A percentile compares a stretch with the other conserved stretches of the same genome.
Evolutionary conservation across 208 protist species (phyloP).

Genomic region (Ichthyophonus hoferi): DNA sequence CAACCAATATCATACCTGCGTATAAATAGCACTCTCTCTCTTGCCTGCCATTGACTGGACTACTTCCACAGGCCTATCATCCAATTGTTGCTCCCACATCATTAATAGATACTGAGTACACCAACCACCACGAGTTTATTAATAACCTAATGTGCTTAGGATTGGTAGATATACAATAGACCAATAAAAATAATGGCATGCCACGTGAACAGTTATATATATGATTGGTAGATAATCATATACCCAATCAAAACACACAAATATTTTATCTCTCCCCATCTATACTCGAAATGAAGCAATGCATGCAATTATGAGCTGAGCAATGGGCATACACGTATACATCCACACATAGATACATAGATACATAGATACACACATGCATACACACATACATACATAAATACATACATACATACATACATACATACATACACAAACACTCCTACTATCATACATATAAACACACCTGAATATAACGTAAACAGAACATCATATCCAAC

Average conservation of each 20-base stretch:
- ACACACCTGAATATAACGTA: slow-evolving; percentile 1
- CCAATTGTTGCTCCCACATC: slow-evolving; percentile 29
- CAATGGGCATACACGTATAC: not conserved
- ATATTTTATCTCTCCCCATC: too few species aligned
- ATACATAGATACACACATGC: too few species aligned
- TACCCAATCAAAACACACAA: too few species aligned
- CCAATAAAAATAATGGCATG: too few species aligned
- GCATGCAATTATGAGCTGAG: not conserved
- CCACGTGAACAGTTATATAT: not conserved
- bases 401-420: too few species aligned
- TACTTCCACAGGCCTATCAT: not conserved
- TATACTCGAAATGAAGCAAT: not conserved
- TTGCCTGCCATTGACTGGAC: not conserved
- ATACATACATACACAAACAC: not conserved
- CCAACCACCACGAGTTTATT: not conserved
- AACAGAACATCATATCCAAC: not conserved
- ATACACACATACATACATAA: too few species aligned
- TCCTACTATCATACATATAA: not conserved
- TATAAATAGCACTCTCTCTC: slow-evolving; percentile 21
- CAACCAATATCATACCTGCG: slow-evolving; percentile 2
- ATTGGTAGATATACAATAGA: too few species aligned
- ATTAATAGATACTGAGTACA: slow-evolving; percentile 35
- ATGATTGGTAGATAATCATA: too few species aligned
- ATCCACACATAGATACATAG: too few species aligned
- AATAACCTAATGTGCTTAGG: too few species aligned